Evolutionary conservation across 2,329 filamentous ascomycete species (phyloP), one percentile per base, ranked within the genome.

Genomic region (Claviceps paspali): DNA sequence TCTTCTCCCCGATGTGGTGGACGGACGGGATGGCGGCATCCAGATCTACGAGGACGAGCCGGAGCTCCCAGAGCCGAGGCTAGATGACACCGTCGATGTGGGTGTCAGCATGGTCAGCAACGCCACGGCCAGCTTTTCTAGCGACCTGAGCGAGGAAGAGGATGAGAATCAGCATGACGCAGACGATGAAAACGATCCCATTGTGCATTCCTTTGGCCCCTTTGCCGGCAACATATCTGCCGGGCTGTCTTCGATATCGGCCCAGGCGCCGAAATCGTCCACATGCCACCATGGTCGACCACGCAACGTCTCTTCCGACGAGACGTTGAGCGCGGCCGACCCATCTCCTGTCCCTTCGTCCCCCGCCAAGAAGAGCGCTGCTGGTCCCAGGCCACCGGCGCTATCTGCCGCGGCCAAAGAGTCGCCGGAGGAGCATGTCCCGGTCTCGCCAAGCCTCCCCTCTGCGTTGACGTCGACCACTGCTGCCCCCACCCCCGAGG

Each of bases 171-270:
- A 93, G 44, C 79, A 40, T n/a, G 76, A 93, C 44, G 79, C 82
- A 1, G 81, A 88, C 48, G 87, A 95, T 62, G 88, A 96, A 59
- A 95, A 95, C 45, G 91, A 96, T 48, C 87, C 87, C 3, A 77
- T 94, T 38, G 67, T 95, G 14, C 83, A 91, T 57, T 94, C 87
- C 0, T 95, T 95, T 47, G 87, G 86, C 12, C 85, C 86, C 1
- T 93, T 83, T 51, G 86, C 85, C 29, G 82, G 82, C 38, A 84
- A 94, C 52, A 68, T 94, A 27, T 76, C 88, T n/a, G 74, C 75
- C 43, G 78, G 83, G 19, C 71, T 95, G 55, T 82, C 83, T 17
- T 83, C 82, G 2, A 81, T 95, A 62, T 71, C 68, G 35, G 70
- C 82, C 4, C 66, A 64, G 34, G 83, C 82, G 6, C 82, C 82